Base-by-base conservation (phyloP, 2,329 filamentous ascomycete genomes). In the Arthrobotrys sinensis region DNA sequence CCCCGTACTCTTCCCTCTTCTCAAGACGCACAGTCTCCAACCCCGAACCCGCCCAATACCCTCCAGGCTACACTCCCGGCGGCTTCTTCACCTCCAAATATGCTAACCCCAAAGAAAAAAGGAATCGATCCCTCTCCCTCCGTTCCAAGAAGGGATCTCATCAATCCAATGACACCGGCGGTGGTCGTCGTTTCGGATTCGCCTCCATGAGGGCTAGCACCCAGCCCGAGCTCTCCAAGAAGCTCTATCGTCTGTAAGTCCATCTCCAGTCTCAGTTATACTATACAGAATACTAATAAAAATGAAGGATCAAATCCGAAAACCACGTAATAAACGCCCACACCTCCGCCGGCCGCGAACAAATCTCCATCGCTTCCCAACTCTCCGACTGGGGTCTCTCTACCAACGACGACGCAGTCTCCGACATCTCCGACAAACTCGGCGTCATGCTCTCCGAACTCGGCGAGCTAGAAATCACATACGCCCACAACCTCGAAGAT, bases 381-480 rank as follows among this genome's bases (percentile, higher is more conserved):
- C 89, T 99, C 52, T 97, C 93, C 6, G 94, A 98, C 81, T 99
- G 96, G 96, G 96, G 96, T 73, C 94, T 98, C 86, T 89, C 92
- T 77, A 97, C 94, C 1, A 89, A 90, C 66, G 96, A 99, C 83
- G 93, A 97, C 79, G 90, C 91, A 64, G 88, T 98, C 82, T 93
- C 90, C 65, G 96, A 98, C 83, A 89, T 99, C 81, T 94, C 92
- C 76, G 96, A 98, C 88, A 99, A 99, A 88, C 88, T 99, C 65
- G 96, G 94, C 64, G 95, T 98, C 45, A 87, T 99, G 82, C 87
- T 99, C 77, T 92, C 92, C 21, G 96, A 98, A 87, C 90, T 99
- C 79, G 96, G 94, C 65, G 94, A 97, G 85, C 94, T 97, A 85
- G 96, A 99, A 84, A 94, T 97, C 81, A 83, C 88, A 53, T 98